phyloP scores from a whole-genome alignment of 352 stramenopile species.

The Globisporangium acanthophoron region DNA sequence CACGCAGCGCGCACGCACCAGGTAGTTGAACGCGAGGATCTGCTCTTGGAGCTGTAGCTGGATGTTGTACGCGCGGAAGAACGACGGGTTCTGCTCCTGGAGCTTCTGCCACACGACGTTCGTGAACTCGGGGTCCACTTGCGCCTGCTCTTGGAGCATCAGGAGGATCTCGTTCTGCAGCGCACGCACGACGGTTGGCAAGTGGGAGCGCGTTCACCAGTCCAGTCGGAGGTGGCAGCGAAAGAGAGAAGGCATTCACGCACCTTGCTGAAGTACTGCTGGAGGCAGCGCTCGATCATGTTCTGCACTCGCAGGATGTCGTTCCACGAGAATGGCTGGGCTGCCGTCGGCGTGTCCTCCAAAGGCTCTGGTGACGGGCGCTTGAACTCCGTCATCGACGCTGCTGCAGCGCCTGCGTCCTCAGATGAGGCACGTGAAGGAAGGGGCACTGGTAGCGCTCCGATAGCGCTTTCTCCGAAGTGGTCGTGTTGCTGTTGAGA shows the following conservation, averaged over 20 bases:
- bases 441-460: not conserved
- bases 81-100: conserved; percentile 87
- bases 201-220: too few species aligned
- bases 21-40: conserved; percentile 89
- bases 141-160: conserved; percentile 56
- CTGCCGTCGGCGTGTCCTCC: conserved; percentile 4
- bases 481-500: not conserved
- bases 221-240: too few species aligned
- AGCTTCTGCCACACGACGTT: conserved; percentile 90
- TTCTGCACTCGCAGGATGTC: conserved; percentile 88
- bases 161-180: conserved; percentile 58
- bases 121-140: conserved; percentile 82
- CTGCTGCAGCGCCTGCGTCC: not conserved
- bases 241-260: not conserved
- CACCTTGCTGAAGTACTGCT: conserved; percentile 89
- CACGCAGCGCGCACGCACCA: conserved; percentile 35
- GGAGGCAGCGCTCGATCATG: conserved; percentile 87
- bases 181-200: not conserved
- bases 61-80: conserved; percentile 84
- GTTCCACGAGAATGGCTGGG: conserved; percentile 74
- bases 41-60: conserved; percentile 88
- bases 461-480: not conserved
- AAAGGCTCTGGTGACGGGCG: not conserved
- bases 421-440: not conserved
- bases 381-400: not conserved